These are phyloP conservation scores for Rhodotorula sp. DNA, from an alignment of 1,284 basidiomycete species.

Conservation along the genomic window DNA sequence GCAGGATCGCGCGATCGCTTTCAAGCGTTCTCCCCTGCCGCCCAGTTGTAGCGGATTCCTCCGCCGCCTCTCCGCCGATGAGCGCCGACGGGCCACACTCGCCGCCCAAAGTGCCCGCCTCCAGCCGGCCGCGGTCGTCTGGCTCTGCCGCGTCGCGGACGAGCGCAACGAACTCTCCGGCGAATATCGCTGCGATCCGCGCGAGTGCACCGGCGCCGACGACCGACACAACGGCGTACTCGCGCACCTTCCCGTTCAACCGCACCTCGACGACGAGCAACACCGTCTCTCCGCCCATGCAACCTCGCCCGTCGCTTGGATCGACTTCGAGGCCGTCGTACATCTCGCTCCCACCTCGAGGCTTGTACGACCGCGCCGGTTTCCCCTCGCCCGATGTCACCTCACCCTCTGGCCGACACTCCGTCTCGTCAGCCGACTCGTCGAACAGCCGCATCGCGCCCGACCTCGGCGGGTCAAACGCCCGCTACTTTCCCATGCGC, in stretches of 20 bases:
- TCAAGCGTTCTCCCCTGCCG: too few species aligned
- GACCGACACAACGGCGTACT: neutral
- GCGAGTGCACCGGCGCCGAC: neutral
- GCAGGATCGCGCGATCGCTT: too few species aligned
- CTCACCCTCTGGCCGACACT: slow-evolving; percentile 13
- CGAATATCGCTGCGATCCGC: too few species aligned
- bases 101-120: too few species aligned
- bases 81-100: too few species aligned
- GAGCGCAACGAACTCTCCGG: too few species aligned
- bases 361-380: neutral
- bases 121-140: too few species aligned
- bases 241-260: slow-evolving; percentile 2
- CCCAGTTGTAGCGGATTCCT: too few species aligned
- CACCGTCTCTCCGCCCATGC: neutral
- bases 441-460: slow-evolving; percentile 11
- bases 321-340: slow-evolving; percentile 9
- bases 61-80: too few species aligned
- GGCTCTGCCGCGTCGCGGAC: too few species aligned
- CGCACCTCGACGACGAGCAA: neutral
- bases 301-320: neutral
- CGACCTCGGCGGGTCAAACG: slow-evolving; percentile 19
- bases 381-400: slow-evolving; percentile 5
- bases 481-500: slow-evolving; percentile 31
- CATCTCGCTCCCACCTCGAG: slow-evolving; percentile 16
- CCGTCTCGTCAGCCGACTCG: slow-evolving; percentile 19